Evolutionary conservation across 2,329 filamentous ascomycete species (phyloP), one percentile per base, ranked within the genome.

Genomic region (Pestalotiopsis sp.): DNA sequence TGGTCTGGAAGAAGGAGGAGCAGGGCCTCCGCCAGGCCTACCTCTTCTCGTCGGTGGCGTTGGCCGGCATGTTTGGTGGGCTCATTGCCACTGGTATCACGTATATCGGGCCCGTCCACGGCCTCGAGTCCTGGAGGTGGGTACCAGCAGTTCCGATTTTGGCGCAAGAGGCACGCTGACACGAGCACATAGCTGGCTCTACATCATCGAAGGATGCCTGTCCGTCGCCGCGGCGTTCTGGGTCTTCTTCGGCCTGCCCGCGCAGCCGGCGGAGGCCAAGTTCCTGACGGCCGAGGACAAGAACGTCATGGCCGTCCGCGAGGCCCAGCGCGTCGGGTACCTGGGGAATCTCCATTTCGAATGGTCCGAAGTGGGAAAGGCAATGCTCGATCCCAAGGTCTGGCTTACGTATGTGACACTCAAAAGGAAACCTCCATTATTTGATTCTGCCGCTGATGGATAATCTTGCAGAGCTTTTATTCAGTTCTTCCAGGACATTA

Each of bases 91-190:
- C 90, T 66, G 89, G 82, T 0, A 90, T 92, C 69, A 87, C 88
- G 0, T 87, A 87, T 73, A 89, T 92, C 83, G 85, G 91, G 68
- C 88, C 88, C 0, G 75, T 86, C 11, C 79, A 81, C 0, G 89
- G 88, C 2, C 82, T 86, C 69, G 77, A 82, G n/a, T 90, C 87
- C 0, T 92, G 90, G 90, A 80, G 90, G 62, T 92, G 90, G 90
- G 45, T 52, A 20, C 5, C n/a, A 49, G 4, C 13, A 49, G n/a
- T 52, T 7, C 45, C 11, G 45, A n/a, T 9, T 52, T n/a, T 20
- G 5, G 2, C 31, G 2, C 6, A 9, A 36, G 7, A 36, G 31
- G 1, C 7, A 23, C 11, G 3, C 45, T 23, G 11, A 52, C 17
- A 20, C 3, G 20, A n/a, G 11, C 45, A 52, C 17, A 52, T 52